Percentiles rank a stretch among this genome's conserved stretches.
phyloP scores from a whole-genome alignment of 2,329 filamentous ascomycete species.

The Pseudodiploospora longispora region DNA sequence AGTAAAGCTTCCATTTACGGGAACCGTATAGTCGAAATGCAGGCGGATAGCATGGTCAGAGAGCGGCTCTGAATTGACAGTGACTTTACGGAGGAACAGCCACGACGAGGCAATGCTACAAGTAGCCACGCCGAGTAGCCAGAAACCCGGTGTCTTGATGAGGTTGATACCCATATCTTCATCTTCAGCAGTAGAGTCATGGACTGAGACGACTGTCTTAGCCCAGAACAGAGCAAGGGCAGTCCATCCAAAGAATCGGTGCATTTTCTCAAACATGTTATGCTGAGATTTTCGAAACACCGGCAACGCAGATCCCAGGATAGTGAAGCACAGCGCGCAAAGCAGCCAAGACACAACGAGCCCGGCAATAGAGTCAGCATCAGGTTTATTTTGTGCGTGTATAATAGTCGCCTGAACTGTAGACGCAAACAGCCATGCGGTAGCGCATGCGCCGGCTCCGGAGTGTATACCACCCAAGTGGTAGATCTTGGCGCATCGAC shows the following conservation, averaged over 20 bases:
- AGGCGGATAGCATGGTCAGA: conserved; percentile 66
- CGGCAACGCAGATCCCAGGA: conserved; percentile 58
- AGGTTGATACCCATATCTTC: conserved; percentile 28
- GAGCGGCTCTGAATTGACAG: conserved; percentile 57
- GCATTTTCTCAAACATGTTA: conserved; percentile 61
- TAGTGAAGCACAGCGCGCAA: conserved; percentile 46
- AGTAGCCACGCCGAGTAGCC: conserved; percentile 59
- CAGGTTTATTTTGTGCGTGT: conserved; percentile 19
- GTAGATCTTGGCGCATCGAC: conserved; percentile 42
- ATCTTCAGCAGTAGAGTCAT: conserved; percentile 30
- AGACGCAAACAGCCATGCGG: conserved; percentile 40
- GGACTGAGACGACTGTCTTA: conserved; percentile 48
- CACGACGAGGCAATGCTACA: conserved; percentile 63
- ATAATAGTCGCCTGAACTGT: conserved; percentile 29
- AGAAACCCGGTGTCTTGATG: conserved; percentile 43
- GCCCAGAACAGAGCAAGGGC: conserved; percentile 57
- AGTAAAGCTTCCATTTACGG: conserved; percentile 37
- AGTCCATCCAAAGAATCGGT: conserved; percentile 68
- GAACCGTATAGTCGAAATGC: conserved; percentile 56
- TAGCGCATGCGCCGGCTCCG: conserved; percentile 40
- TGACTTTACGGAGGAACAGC: conserved; percentile 60
- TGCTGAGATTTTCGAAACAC: conserved; percentile 54
- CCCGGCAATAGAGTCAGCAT: conserved; percentile 30
- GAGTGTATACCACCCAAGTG: conserved; percentile 46
- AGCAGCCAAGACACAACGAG: conserved; percentile 49